These are phyloP conservation scores for Globomyces pollinis-pini DNA, from an alignment of 192 early-diverging fungal species.

Conservation along the genomic window DNA sequence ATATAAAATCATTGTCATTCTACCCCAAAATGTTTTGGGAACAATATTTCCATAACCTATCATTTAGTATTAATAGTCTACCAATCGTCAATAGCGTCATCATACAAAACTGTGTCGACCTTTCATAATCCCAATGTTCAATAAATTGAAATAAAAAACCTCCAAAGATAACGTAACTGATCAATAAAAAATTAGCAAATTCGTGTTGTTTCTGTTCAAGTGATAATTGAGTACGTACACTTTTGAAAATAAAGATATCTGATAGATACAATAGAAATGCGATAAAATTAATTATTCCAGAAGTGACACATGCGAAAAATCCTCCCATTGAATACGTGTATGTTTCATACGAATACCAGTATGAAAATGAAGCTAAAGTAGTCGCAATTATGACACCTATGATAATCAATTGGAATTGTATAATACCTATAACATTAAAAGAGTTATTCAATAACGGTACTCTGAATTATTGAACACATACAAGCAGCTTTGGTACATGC, in stretches of 20 bases:
- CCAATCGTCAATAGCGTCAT: conserved; percentile 4
- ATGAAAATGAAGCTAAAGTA: no score
- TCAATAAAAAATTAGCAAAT: background rate
- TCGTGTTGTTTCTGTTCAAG: conserved; percentile 6
- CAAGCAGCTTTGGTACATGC: background rate
- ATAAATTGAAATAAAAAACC: background rate
- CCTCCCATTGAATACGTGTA: background rate
- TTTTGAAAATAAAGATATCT: background rate
- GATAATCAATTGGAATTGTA: background rate
- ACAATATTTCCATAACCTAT: conserved; percentile 2
- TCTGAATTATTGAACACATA: background rate
- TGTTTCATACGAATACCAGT: background rate
- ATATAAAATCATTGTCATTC: background rate
- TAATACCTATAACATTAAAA: background rate
- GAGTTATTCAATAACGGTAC: background rate
- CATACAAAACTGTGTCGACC: background rate
- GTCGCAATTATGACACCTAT: no score
- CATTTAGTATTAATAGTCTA: no score
- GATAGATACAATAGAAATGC: background rate
- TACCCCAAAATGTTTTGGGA: background rate
- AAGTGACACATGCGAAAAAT: background rate
- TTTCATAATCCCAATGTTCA: background rate
- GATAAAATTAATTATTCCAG: background rate
- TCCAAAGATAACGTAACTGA: conserved; percentile 1
- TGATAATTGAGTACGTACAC: background rate